These are phyloP conservation scores for Teratosphaeria viscida DNA, from an alignment of 2,329 filamentous ascomycete species.

Conservation along the genomic window DNA sequence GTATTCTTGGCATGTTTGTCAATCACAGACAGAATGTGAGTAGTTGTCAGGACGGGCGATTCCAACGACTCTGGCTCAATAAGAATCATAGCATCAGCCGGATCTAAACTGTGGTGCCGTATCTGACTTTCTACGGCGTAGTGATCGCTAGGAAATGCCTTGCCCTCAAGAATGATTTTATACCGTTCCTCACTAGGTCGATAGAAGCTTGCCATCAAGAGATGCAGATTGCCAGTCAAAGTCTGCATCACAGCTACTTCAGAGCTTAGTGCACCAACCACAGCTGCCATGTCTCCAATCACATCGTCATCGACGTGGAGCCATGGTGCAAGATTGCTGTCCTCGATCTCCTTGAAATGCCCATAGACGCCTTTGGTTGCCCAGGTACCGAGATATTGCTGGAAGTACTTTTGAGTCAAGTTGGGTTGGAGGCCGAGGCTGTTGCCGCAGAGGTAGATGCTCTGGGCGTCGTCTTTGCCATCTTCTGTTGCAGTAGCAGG, in stretches of 20 bases:
- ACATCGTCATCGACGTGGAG: constrained; percentile 69
- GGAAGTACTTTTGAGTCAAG: constrained; percentile 53
- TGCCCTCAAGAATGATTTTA: constrained; percentile 82
- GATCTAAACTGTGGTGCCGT: constrained; percentile 55
- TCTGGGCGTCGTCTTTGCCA: constrained; percentile 28
- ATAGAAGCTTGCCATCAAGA: constrained; percentile 80
- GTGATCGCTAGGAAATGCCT: constrained; percentile 79
- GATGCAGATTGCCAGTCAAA: constrained; percentile 68
- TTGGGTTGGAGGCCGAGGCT: constrained; percentile 77
- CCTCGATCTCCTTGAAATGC: constrained; percentile 61
- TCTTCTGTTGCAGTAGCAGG: constrained; percentile 11
- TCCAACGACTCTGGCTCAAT: constrained; percentile 49
- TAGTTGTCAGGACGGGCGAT: constrained; percentile 54
- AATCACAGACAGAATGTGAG: constrained; percentile 61
- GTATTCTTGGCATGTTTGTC: constrained; percentile 62
- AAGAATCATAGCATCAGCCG: constrained; percentile 59
- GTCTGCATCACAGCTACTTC: constrained; percentile 87
- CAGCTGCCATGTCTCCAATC: constrained; percentile 55
- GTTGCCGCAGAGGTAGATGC: constrained; percentile 81
- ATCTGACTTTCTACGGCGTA: constrained; percentile 80
- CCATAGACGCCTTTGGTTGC: constrained; percentile 73
- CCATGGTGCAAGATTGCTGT: constrained; percentile 61
- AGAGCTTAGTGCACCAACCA: constrained; percentile 61
- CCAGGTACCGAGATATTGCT: constrained; percentile 72
- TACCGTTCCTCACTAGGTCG: constrained; percentile 52